Evolutionary conservation across 768 basidiomycete species (phyloP).

Genomic region (Hemileccinum rubropunctum): DNA sequence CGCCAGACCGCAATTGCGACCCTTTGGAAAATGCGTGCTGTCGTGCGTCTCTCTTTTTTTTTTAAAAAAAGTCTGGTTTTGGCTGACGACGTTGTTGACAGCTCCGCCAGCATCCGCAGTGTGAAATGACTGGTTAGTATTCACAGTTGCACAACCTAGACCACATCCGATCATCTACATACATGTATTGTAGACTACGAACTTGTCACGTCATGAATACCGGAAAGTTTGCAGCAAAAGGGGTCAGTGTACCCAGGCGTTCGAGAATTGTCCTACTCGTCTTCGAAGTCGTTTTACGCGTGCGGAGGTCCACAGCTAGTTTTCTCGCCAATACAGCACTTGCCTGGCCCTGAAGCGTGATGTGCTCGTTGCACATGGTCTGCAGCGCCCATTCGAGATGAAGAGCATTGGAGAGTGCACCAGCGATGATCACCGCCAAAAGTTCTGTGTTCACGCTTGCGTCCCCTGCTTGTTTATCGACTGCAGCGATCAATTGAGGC

Average conservation of each 20-base stretch:
- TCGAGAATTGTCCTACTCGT: constrained; percentile 57
- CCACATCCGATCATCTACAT: background rate
- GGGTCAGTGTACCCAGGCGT: constrained; percentile 55
- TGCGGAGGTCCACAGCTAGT: constrained; percentile 60
- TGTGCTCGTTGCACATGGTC: constrained; percentile 48
- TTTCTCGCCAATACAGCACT: constrained; percentile 63
- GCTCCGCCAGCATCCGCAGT: constrained; percentile 49
- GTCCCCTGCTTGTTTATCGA: constrained; percentile 55
- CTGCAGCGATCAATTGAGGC: constrained; percentile 51
- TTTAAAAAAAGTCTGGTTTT: background rate
- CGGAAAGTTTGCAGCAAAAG: constrained; percentile 75
- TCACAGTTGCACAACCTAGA: constrained; percentile 19
- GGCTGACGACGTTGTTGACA: constrained; percentile 20
- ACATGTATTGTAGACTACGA: constrained; percentile 7
- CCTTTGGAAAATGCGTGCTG: constrained; percentile 74
- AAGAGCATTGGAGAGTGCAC: constrained; percentile 61
- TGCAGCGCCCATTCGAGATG: constrained; percentile 71
- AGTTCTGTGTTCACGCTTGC: constrained; percentile 59
- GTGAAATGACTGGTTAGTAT: constrained; percentile 27
- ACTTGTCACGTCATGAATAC: constrained; percentile 41
- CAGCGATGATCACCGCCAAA: constrained; percentile 61
- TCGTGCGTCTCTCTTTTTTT: constrained; percentile 53
- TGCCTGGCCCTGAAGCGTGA: constrained; percentile 55
- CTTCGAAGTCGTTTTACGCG: constrained; percentile 43
- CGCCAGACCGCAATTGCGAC: constrained; percentile 64